These are phyloP conservation scores for Tricladium varicosporioides DNA, from an alignment of 2,329 filamentous ascomycete species.

Conservation along the genomic window DNA sequence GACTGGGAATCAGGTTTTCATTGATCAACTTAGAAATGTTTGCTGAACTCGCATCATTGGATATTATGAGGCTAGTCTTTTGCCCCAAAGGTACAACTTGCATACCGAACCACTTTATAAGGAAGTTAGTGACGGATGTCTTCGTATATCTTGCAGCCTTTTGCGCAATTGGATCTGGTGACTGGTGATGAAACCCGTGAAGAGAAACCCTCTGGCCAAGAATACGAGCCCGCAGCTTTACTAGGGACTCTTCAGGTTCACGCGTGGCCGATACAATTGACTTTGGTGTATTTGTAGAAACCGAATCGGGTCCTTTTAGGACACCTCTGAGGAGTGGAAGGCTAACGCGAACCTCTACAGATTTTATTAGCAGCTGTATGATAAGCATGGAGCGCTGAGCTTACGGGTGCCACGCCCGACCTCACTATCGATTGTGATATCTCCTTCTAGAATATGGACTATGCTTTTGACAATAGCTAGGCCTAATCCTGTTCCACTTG, in stretches of 20 bases:
- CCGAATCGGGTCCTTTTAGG: constrained; percentile 21
- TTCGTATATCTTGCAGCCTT: constrained; percentile 25
- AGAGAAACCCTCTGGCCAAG: constrained; percentile 26
- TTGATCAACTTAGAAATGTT: constrained; percentile 19
- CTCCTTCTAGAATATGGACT: constrained; percentile 58
- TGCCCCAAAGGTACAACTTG: constrained; percentile 28
- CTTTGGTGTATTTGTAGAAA: constrained; percentile 15
- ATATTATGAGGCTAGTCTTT: constrained; percentile 27
- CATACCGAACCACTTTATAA: constrained; percentile 33
- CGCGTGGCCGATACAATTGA: constrained; percentile 21
- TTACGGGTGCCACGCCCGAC: constrained; percentile 54
- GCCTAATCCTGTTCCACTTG: constrained; percentile 61
- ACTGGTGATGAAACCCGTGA: constrained; percentile 28
- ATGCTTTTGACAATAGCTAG: constrained; percentile 64
- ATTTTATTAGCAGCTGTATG: constrained; percentile 12
- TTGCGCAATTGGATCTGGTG: constrained; percentile 22
- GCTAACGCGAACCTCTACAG: constrained; percentile 31
- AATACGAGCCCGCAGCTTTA: constrained; percentile 20
- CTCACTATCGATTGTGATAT: constrained; percentile 56
- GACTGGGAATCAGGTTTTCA: constrained; percentile 2
- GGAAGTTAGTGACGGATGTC: constrained; percentile 27
- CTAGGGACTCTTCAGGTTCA: constrained; percentile 28
- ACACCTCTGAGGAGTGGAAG: constrained; percentile 32
- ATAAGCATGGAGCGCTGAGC: not conserved
- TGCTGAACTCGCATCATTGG: constrained; percentile 25